Evolutionary conservation across 129 eudicot genomes (phyloP).

Genomic region (Erigeron canadensis): DNA sequence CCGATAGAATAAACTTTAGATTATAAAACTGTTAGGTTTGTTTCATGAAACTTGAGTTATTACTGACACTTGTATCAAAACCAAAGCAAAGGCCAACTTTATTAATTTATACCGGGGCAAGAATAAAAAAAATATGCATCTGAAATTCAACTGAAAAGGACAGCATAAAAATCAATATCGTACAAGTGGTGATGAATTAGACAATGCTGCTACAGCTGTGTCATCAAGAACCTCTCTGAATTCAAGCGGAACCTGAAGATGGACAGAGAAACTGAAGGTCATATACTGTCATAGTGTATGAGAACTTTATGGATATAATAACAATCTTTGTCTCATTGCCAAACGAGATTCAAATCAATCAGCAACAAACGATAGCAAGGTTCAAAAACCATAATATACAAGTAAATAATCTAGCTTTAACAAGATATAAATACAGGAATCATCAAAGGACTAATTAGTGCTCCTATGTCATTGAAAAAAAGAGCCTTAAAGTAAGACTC

Average conservation of each 20-base stretch:
- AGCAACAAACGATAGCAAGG: not conserved
- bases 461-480: slow-evolving; percentile 11
- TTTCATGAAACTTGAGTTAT: not conserved
- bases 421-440: not conserved
- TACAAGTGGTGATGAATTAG: slow-evolving; percentile 82
- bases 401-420: not conserved
- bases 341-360: not conserved
- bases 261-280: slow-evolving; percentile 4
- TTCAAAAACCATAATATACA: not conserved
- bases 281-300: slow-evolving; percentile 3
- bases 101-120: not conserved
- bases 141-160: slow-evolving; percentile 13
- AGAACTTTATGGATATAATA: not conserved
- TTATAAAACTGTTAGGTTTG: not conserved
- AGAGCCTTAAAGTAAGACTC: slow-evolving; percentile 24
- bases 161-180: slow-evolving; percentile 22
- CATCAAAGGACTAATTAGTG: not conserved
- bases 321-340: slow-evolving; percentile 8
- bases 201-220: slow-evolving; percentile 86
- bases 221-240: slow-evolving; percentile 88
- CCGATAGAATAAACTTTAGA: slow-evolving; percentile 18
- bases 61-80: not conserved
- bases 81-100: slow-evolving; percentile 4
- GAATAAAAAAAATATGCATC: slow-evolving; percentile 17
- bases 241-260: slow-evolving; percentile 80